Evolutionary conservation across 2,329 filamentous ascomycete species (phyloP), one percentile per base, ranked within the genome.

Genomic region (Aspergillus clavatus): DNA sequence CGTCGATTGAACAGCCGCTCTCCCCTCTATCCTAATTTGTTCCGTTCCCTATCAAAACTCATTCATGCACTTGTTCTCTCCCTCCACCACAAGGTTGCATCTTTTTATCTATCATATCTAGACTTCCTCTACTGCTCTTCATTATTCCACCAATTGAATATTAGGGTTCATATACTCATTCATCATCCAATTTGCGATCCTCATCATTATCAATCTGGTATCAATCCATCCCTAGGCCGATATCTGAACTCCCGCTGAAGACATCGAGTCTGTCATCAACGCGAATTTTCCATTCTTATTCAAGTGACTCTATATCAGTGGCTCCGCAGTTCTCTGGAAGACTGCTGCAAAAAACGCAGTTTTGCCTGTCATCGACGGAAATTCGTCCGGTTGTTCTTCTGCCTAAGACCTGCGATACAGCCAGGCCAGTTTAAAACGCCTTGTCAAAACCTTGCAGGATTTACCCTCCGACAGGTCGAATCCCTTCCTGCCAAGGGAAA

Each of bases 381-480:
- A 38, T 24, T 35, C 18, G 27, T 35, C 12, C 7, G 31, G 24
- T 29, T 39, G 11, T 22, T 29, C 18, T 24, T 28, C 39, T 40
- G 18, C 40, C 29, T 38, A 36, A 42, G 26, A 43, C 49, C 50
- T 53, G 51, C 53, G 54, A 53, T 39, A 47, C 42, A 37, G 42
- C 54, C 50, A 53, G 60, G 22, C 57, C 55, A 40, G 49, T 58
- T 63, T 55, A 43, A 52, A 59, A 63, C 53, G 47, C 48, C 51
- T 46, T n/a, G 47, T 60, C 53, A 49, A 57, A 42, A 18, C 5
- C 16, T 19, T 35, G 18, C 31, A 18, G 23, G 23, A 24, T 24
- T 24, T 24, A 21, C 31, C 14, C 8, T 35, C 31, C 16, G 14
- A 35, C 31, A n/a, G 6, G 18, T 35, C 8, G 43, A 47, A 51